Evolutionary conservation across 768 basidiomycete species (phyloP), one percentile per base, ranked within the genome.

Genomic region (Melanogaster broomeanus): DNA sequence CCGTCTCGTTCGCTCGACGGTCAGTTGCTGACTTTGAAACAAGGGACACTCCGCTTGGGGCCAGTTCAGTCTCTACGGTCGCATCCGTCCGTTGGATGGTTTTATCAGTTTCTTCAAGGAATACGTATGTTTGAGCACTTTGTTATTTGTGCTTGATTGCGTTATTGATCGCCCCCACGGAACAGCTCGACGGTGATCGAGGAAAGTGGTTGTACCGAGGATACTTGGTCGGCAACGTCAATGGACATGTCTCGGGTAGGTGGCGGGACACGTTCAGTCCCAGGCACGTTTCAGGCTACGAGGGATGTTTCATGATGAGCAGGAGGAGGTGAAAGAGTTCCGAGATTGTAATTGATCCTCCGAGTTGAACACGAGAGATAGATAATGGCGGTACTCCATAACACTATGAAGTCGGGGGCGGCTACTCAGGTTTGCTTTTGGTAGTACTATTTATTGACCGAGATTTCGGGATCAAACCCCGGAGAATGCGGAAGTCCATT

Each of bases 21-120:
- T 19, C n/a, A 8, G 38, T 59, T 33, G 51, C 51, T 49, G 24
- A 55, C n/a, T 46, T 40, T 48, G 18, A 18, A 13, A n/a, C 18
- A 51, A 92, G 89, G 91, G 92, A 5, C 93, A 94, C 69, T 94
- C 92, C 8, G 84, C 90, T 13, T 95, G 92, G 92, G 92, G 93
- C 21, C 85, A 90, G 57, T 95, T 93, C 70, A 84, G 77, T 51
- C 67, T 95, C 22, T 72, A 85, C 4, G 92, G 93, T 33, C 81
- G 92, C 16, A 79, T 95, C n/a, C 75, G 93, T 49, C 81, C 85
- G 15, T 83, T 80, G 60, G 92, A 94, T 64, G 92, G 92, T 8
- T 81, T 91, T 57, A 76, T 94, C 45, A 88, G 81, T 55, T 64
- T 94, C 9, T 82, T 79, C n/a, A 94, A 94, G 65, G 85, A 90